Base-by-base conservation (phyloP, 345 rosid species). In the Moringa oleifera region DNA sequence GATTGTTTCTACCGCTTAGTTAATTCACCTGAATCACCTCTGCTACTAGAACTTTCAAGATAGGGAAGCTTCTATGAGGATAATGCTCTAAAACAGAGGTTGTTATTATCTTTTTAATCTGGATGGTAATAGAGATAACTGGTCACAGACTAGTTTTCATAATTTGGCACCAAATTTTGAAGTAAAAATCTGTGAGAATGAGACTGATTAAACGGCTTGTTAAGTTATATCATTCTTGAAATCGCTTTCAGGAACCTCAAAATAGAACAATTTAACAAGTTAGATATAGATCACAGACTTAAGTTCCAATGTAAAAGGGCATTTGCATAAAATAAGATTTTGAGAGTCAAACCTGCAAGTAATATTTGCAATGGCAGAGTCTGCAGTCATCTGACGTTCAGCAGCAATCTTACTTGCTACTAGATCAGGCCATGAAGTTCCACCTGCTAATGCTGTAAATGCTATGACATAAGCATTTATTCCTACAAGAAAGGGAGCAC, bases 331-430 rank as follows among this genome's bases (percentile, higher is more conserved):
- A 7, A 5, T 41, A 41, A 41, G 47, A 55, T 55, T 41, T 23
- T 7, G 45, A 24, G 64, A 47, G 57, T 28, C 54, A 51, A 69
- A 91, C 96, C 97, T 89, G 96, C 98, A 89, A 70, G 85, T 93
- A 77, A 93, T 93, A 81, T 93, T 93, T 28, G 98, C 96, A 59
- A 93, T 89, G 56, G 98, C 97, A 51, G 98, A 93, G 69, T 93
- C 98, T 49, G 98, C 98, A 0, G 97, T 90, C 24, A 74, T 62
- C 74, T 93, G 97, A 57, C 98, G 84, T 61, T 93, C 97, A 52
- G 91, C 96, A 17, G 98, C 98, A 58, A 93, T 93, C 85, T 89
- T 93, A 72, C 98, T 89, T 12, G 97, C 97, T 66, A 93, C 96
- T 62, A 93, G 76, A 69, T 93, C 98, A 21, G 97, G 98, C 97